A percentile compares a stretch with the other conserved stretches of the same genome.
Conservation (phyloP, 768 basidiomycete genomes). For the Rhodotorula kratochvilovae region DNA sequence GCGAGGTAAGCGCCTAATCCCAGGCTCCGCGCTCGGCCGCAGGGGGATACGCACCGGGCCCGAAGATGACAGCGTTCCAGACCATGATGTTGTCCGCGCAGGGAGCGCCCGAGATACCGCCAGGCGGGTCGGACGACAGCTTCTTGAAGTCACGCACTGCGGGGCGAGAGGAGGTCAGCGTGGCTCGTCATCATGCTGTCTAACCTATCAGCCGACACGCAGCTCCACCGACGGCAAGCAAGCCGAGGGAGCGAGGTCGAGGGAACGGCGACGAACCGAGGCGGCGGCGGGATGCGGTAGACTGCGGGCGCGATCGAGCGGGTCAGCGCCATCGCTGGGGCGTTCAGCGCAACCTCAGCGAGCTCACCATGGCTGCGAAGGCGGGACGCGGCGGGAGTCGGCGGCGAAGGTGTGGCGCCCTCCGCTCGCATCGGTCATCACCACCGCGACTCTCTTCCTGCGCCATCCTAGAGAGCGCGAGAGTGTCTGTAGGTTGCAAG, state of each 20-base stretch:
- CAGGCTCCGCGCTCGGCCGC: too few species aligned
- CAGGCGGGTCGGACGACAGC: slow-evolving; percentile 87
- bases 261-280: slow-evolving; percentile 53
- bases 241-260: background rate
- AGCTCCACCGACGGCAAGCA: background rate
- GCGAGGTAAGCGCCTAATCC: background rate
- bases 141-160: slow-evolving; percentile 88
- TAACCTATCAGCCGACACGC: too few species aligned
- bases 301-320: slow-evolving; percentile 53
- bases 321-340: background rate
- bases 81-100: slow-evolving; percentile 98
- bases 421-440: background rate
- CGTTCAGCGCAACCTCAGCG: background rate
- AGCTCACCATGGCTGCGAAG: background rate
- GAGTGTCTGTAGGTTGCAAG: too few species aligned
- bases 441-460: too few species aligned
- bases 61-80: slow-evolving; percentile 99
- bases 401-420: too few species aligned
- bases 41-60: slow-evolving; percentile 65
- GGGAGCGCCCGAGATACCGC: slow-evolving; percentile 93
- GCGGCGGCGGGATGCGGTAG: slow-evolving; percentile 86
- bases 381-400: background rate
- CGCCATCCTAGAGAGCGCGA: too few species aligned
- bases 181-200: background rate
- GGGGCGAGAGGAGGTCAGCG: background rate